Evolutionary conservation across 2,329 filamentous ascomycete genomes (phyloP).

Genomic region (Fusarium tupiense): DNA sequence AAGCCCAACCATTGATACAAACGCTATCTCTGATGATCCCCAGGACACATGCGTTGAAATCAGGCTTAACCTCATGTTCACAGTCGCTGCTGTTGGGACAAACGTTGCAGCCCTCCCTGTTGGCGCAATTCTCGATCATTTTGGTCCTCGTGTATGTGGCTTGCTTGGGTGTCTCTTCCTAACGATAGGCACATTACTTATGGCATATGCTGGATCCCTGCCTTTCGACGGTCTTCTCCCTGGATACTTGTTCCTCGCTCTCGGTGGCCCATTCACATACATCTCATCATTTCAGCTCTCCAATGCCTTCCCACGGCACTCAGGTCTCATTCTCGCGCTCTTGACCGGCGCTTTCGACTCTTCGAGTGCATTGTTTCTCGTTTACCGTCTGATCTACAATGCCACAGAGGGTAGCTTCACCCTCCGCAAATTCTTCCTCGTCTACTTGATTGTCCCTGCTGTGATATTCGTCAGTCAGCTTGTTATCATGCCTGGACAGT

Average conservation of each 20-base stretch:
- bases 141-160: constrained; percentile 80
- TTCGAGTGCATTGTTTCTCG: constrained; percentile 79
- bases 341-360: constrained; percentile 86
- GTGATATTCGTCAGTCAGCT: constrained; percentile 74
- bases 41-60: constrained; percentile 59
- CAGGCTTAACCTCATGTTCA: constrained; percentile 90
- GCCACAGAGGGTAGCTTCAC: constrained; percentile 64
- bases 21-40: constrained; percentile 32
- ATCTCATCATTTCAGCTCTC: constrained; percentile 86
- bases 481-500: constrained; percentile 76
- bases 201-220: constrained; percentile 70
- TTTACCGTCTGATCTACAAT: constrained; percentile 78
- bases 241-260: constrained; percentile 79
- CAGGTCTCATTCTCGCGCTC: constrained; percentile 81
- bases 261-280: constrained; percentile 84
- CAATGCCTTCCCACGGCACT: constrained; percentile 81
- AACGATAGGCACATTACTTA: constrained; percentile 73
- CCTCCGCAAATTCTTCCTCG: constrained; percentile 74
- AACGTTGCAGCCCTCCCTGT: constrained; percentile 89
- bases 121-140: constrained; percentile 84
- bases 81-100: constrained; percentile 84
- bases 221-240: constrained; percentile 77
- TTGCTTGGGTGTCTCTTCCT: constrained; percentile 75
- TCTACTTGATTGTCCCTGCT: constrained; percentile 75
- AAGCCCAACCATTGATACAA: not conserved